Evolutionary conservation across 768 basidiomycete species (phyloP), one percentile per base, ranked within the genome.

Genomic region (Cytidiella melzeri): DNA sequence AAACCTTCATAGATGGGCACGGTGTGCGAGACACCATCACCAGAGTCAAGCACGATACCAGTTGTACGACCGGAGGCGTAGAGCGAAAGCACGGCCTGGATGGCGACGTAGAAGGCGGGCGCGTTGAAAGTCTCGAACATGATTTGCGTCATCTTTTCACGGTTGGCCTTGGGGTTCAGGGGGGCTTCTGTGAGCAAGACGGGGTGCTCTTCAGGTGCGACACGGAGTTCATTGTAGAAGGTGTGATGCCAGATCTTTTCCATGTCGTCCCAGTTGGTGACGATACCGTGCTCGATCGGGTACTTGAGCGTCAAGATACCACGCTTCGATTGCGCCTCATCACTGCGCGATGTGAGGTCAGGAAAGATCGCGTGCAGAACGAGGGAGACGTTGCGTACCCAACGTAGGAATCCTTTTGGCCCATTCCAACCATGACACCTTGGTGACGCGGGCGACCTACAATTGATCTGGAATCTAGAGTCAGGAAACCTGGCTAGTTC

Each of bases 81-180:
- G 30, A 82, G 75, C 41, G 88, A 91, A 34, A 94, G 77, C 47
- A 92, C 89, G 65, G 89, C 90, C 73, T 94, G 91, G 69, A 92
- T 91, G 47, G 85, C 77, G 57, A 92, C 88, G 75, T 92, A 92
- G 78, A 92, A 90, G 10, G 91, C 90, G 51, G 90, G 91, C 12
- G 83, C 84, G 67, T 92, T 92, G 80, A 92, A 92, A 11, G 90
- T 93, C 74, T 93, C 90, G 69, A 93, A 93, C 89, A 92, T 92
- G 80, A 91, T 92, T 69, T 93, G 89, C 55, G 89, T 92, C 85
- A 87, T 91, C 79, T 91, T 90, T 74, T 92, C 90, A 61, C 90
- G 74, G 73, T 92, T 92, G 49, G 85, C 85, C 74, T 92, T 92
- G 59, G 91, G 90, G 75, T 94, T 94, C 58, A 92, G 79, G 18